A percentile compares a stretch with the other conserved stretches of the same genome.
These are phyloP conservation scores for Geotrichum reessii DNA, from an alignment of 1,139 yeast species.

Conservation along the genomic window DNA sequence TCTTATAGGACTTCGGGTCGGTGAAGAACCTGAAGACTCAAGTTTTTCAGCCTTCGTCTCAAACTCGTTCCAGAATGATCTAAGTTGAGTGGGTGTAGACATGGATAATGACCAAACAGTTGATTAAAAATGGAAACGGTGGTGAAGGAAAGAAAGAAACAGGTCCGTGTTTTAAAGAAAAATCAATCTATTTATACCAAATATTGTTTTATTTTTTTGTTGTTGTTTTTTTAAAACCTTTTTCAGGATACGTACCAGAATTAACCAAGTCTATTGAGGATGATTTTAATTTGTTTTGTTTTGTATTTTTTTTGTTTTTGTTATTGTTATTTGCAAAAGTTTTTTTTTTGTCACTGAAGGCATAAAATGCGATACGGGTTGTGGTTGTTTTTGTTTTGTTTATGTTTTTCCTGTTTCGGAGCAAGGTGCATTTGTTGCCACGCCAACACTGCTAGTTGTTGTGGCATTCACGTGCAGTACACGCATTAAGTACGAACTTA, in stretches of 20 bases:
- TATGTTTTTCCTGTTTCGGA: background rate
- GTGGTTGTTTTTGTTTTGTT: background rate
- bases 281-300: background rate
- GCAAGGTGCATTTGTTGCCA: conserved; percentile 2
- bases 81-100: conserved; percentile 4
- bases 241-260: background rate
- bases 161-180: background rate
- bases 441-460: background rate
- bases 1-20: background rate
- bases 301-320: background rate
- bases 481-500: background rate
- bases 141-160: background rate
- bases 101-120: background rate
- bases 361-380: background rate
- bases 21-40: background rate
- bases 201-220: background rate
- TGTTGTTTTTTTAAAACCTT: background rate
- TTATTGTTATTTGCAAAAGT: background rate
- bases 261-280: background rate
- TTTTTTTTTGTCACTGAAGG: background rate
- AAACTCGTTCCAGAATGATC: conserved; percentile 10
- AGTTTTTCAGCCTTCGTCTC: conserved; percentile 1
- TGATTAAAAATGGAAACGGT: background rate
- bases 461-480: background rate
- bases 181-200: background rate